These are phyloP conservation scores for Chaetomiaceae sp. DNA, from an alignment of 2,329 filamentous ascomycete species.

Conservation along the genomic window DNA sequence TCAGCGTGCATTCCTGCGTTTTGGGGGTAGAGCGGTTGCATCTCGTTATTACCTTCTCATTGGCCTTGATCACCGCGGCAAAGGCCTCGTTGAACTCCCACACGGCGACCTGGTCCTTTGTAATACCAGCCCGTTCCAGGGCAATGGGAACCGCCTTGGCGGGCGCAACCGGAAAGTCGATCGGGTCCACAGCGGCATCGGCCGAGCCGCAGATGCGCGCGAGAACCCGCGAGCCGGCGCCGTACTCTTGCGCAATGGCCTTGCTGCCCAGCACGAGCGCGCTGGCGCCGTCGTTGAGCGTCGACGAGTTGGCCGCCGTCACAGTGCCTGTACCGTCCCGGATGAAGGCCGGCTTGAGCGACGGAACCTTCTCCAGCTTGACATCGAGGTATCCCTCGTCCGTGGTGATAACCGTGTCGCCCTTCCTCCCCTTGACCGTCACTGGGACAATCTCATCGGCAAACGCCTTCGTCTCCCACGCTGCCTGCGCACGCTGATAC, in stretches of 20 bases:
- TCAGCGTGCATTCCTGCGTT: conserved; percentile 2
- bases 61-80: conserved; percentile 89
- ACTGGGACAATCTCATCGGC: conserved; percentile 87
- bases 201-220: conserved; percentile 80
- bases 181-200: conserved; percentile 83
- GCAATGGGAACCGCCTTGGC: conserved; percentile 89
- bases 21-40: background rate
- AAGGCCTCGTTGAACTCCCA: conserved; percentile 99
- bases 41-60: conserved; percentile 63
- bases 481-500: conserved; percentile 83
- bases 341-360: conserved; percentile 86
- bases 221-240: conserved; percentile 72
- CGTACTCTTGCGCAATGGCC: conserved; percentile 75
- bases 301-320: conserved; percentile 90
- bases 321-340: conserved; percentile 82
- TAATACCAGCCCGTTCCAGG: conserved; percentile 82
- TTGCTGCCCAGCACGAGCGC: conserved; percentile 82
- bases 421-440: conserved; percentile 78
- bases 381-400: conserved; percentile 89
- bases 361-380: conserved; percentile 79
- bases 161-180: conserved; percentile 93
- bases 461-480: conserved; percentile 80
- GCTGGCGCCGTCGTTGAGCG: conserved; percentile 89
- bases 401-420: conserved; percentile 69
- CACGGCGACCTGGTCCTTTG: conserved; percentile 82